Percentiles rank a stretch among this genome's conserved stretches.
Evolutionary conservation across 2,329 filamentous ascomycete species (phyloP).

Genomic region (Trichoderma semiorbis): DNA sequence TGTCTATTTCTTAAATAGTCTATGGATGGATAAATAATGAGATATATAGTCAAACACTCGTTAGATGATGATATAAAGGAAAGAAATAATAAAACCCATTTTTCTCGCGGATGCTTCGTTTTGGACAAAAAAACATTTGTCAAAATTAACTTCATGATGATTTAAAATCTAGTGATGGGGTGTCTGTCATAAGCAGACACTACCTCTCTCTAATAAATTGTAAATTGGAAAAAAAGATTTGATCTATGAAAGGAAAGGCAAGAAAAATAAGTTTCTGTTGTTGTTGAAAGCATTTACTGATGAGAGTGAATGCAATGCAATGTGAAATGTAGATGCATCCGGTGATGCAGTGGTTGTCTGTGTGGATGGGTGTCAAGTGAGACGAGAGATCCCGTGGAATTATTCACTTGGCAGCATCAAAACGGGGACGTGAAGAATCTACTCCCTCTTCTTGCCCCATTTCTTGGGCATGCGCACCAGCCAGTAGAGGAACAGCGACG

Average conservation of each 20-base stretch:
- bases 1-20: background rate
- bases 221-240: background rate
- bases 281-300: background rate
- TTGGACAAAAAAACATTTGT: background rate
- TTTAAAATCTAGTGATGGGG: background rate
- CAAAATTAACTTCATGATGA: background rate
- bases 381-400: background rate
- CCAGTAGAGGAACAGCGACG: conserved; percentile 10
- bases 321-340: background rate
- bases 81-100: background rate
- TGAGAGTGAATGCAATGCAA: background rate
- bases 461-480: conserved; percentile 14
- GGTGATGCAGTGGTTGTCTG: background rate
- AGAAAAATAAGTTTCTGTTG: background rate
- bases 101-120: background rate
- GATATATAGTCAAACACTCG: background rate
- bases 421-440: background rate
- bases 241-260: background rate
- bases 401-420: background rate
- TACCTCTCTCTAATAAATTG: background rate
- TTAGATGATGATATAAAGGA: background rate
- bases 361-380: background rate
- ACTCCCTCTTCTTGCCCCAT: conserved; percentile 40
- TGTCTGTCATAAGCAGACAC: background rate
- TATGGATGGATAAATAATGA: background rate